Conservation (phyloP, 169 alveolate genomes). For the Miamiensis avidus region DNA sequence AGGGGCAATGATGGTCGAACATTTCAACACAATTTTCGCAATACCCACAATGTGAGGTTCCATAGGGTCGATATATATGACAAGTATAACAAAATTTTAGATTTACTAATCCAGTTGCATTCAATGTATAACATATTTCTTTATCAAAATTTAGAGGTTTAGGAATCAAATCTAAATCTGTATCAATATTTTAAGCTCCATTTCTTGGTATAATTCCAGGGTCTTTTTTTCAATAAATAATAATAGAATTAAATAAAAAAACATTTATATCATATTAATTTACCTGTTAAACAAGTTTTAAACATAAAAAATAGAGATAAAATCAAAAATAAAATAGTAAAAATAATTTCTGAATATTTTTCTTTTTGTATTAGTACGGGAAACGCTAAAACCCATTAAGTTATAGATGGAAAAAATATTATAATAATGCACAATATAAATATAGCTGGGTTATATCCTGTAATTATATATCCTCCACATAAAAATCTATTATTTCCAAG, state of each 20-base stretch:
- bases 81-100: background rate
- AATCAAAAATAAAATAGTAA: background rate
- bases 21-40: constrained; percentile 91
- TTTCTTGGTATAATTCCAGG: background rate
- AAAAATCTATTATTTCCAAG: background rate
- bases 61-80: constrained; percentile 77
- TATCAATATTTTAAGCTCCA: background rate
- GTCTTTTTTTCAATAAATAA: background rate
- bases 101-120: background rate
- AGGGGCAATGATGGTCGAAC: constrained; percentile 93
- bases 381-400: background rate
- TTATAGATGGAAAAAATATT: background rate
- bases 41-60: constrained; percentile 89
- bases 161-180: background rate
- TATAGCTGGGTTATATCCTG: background rate
- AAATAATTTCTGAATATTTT: too few species aligned
- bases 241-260: too few species aligned
- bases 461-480: background rate
- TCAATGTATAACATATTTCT: background rate
- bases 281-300: background rate
- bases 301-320: background rate
- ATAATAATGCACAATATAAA: background rate
- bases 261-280: too few species aligned
- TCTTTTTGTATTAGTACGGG: background rate
- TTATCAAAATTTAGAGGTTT: background rate